A percentile compares a stretch with the other conserved stretches of the same genome.
Conservation (phyloP, 2,329 filamentous ascomycete genomes). For the Neofusicoccum sp. region DNA sequence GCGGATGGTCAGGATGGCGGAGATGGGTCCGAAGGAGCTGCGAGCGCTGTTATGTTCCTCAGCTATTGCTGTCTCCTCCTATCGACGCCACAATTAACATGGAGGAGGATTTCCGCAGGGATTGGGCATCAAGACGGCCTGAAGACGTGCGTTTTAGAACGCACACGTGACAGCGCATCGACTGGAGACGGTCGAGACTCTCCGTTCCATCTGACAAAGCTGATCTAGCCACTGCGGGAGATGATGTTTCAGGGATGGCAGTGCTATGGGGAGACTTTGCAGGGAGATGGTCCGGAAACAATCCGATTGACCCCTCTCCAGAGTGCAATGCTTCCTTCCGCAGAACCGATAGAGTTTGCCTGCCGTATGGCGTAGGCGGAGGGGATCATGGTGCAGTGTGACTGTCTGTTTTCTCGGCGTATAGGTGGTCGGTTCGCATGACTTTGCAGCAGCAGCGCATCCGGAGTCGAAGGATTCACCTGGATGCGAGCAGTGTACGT, state of each 20-base stretch:
- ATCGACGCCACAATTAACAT: not conserved
- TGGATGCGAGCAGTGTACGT: no score
- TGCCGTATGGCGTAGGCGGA: no score
- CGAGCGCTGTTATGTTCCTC: no score
- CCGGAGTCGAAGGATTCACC: no score
- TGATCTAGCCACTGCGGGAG: not conserved
- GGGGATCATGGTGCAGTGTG: no score
- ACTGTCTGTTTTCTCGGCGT: no score
- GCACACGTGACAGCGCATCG: not conserved
- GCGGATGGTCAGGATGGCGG: not conserved
- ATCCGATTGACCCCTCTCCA: no score
- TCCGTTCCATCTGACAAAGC: not conserved
- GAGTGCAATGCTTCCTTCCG: no score
- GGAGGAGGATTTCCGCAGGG: constrained; percentile 10
- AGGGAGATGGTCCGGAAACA: no score
- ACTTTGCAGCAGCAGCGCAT: no score
- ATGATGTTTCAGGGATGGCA: not conserved
- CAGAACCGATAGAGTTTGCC: no score
- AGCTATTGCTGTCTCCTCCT: not conserved
- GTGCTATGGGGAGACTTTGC: not conserved
- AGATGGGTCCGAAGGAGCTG: not conserved
- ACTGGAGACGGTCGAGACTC: not conserved
- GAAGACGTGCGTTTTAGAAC: not conserved
- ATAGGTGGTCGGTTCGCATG: no score
- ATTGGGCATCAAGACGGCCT: not conserved